Base-by-base conservation (phyloP, 768 basidiomycete species). In the Paxillus involutus region DNA sequence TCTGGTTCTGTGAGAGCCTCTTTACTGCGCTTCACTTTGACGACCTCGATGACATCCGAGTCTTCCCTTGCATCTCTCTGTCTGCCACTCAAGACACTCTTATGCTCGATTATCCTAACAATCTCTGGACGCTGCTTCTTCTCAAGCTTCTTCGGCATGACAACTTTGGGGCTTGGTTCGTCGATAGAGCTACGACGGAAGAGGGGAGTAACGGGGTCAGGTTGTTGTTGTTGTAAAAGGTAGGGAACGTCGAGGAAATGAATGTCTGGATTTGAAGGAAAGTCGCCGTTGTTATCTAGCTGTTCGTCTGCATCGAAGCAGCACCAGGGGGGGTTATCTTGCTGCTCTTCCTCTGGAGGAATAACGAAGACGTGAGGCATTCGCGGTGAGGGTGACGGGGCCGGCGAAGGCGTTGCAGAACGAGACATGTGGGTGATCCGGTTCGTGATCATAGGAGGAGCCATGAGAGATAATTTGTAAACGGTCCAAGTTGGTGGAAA, bases 321-420 rank as follows among this genome's bases (percentile, higher is more conserved):
- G 59, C 81, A 82, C 76, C 78, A 83, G 19, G 80, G 71, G 6
- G 79, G 78, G n/a, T 68, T 71, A 17, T 77, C 63, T 54, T 51
- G 63, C 17, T 71, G 70, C 45, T 85, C 83, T 66, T 85, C 83
- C 61, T 80, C 82, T 19, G 83, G 83, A 14, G 83, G 83, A 36
- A 78, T 66, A 26, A 84, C 75, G 55, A 80, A 81, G 53, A 85
- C 80, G 51, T 77, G 73, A 21, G 82, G 82, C 71, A 80, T 55
- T 8, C 54, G 68, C 17, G 47, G 21, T 16, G 58, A 44, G 42
- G 46, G 45, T 14, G 56, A 41, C 14, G 55, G 49, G 9, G 33
- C 50, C 3, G 45, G 19, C 10, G 45, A 39, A 16, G 47, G 42
- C 35, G 55, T 53, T 33, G 55, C 59, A 32, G 58, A 59, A 57